Evolutionary conservation across 2,329 filamentous ascomycete species (phyloP).

Genomic region (Cladosporium colombiae): DNA sequence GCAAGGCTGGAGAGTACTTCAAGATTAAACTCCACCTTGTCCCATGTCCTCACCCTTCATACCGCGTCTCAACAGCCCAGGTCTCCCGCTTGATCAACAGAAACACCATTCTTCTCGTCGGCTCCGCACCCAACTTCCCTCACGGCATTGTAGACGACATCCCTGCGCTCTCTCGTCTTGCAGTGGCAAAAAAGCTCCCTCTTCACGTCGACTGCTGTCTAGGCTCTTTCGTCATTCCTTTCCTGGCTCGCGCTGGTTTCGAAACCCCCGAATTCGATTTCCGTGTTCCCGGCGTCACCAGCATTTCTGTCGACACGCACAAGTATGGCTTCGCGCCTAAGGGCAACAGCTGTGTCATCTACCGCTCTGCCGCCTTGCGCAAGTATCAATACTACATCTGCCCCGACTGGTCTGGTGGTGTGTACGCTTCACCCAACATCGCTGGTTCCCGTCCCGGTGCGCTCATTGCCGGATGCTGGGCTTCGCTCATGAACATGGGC

Average conservation of each 20-base stretch:
- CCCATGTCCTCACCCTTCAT: constrained; percentile 76
- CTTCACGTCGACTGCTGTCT: constrained; percentile 98
- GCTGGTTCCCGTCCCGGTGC: constrained; percentile 91
- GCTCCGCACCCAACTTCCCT: constrained; percentile 94
- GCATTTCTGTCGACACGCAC: constrained; percentile 95
- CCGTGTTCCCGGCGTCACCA: constrained; percentile 87
- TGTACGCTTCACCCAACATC: constrained; percentile 90
- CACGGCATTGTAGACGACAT: constrained; percentile 99
- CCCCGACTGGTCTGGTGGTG: constrained; percentile 91
- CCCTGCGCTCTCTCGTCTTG: constrained; percentile 76
- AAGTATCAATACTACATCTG: constrained; percentile 96
- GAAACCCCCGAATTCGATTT: constrained; percentile 90
- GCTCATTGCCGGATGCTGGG: constrained; percentile 94
- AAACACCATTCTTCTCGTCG: constrained; percentile 91
- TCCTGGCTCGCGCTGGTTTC: constrained; percentile 91
- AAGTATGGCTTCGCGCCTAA: constrained; percentile 99
- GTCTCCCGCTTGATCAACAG: constrained; percentile 86
- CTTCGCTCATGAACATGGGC: constrained; percentile 83
- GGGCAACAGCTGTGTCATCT: constrained; percentile 90
- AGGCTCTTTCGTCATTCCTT: constrained; percentile 90
- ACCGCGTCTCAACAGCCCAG: constrained; percentile 78
- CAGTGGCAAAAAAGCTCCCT: constrained; percentile 74
- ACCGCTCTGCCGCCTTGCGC: constrained; percentile 76
- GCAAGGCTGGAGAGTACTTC: constrained; percentile 93
- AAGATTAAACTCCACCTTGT: constrained; percentile 93